Conservation (phyloP, 2,329 filamentous ascomycete genomes). For the Aureobasidium namibiae region DNA sequence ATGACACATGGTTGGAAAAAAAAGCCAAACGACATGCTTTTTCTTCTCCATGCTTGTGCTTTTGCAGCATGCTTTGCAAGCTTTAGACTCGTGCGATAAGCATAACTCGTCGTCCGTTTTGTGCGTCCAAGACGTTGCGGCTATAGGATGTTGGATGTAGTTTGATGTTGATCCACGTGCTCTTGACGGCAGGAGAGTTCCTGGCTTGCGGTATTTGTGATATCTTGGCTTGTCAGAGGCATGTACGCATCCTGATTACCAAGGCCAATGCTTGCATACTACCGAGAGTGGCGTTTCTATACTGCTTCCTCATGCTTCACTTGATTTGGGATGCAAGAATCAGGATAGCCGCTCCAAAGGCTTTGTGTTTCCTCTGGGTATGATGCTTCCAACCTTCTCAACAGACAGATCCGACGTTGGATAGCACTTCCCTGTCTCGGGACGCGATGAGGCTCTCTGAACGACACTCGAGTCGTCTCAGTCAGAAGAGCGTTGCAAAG, state of each 20-base stretch:
- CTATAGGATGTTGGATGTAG: conserved; percentile 5
- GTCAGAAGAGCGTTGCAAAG: not conserved
- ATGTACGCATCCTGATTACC: not conserved
- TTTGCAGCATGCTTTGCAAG: not conserved
- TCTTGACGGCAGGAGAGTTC: not conserved
- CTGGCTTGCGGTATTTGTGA: not conserved
- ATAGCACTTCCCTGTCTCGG: not conserved
- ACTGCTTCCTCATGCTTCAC: not conserved
- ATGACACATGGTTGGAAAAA: conserved; percentile 3
- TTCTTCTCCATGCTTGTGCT: not conserved
- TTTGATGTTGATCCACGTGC: not conserved
- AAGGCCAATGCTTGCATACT: conserved; percentile 1
- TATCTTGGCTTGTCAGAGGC: not conserved
- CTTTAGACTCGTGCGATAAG: conserved; percentile 4
- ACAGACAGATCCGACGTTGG: not conserved
- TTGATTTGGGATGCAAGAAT: not conserved
- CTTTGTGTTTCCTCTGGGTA: not conserved
- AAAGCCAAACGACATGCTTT: not conserved
- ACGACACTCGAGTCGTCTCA: not conserved
- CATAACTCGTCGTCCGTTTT: conserved; percentile 7
- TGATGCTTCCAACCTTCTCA: not conserved
- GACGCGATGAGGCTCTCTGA: not conserved
- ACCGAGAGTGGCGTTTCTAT: not conserved
- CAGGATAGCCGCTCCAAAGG: not conserved
- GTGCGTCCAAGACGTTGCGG: not conserved